phyloP scores from a whole-genome alignment of 345 rosid species.

The Dimocarpus longan region DNA sequence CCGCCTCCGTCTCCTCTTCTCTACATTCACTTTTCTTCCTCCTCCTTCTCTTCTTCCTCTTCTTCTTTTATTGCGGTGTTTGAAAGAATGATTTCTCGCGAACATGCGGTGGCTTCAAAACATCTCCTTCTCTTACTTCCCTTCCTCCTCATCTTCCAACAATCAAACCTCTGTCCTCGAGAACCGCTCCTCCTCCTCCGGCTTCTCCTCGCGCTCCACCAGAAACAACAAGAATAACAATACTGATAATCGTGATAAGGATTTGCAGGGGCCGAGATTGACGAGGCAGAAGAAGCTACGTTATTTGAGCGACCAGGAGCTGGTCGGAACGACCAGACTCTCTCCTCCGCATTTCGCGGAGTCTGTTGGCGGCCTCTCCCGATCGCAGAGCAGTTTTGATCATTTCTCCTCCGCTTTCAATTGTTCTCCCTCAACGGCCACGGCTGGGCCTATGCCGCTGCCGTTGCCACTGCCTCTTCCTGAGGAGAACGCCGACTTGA shows the following conservation, averaged over 20 bases:
- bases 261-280: slow-evolving; percentile 38
- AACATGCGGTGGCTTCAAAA: slow-evolving; percentile 81
- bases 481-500: slow-evolving; percentile 40
- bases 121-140: slow-evolving; percentile 53
- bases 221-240: neutral
- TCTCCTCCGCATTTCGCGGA: slow-evolving; percentile 19
- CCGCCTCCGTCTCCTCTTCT: neutral
- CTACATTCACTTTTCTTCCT: neutral
- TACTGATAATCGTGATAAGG: too few relatives aligned
- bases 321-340: slow-evolving; percentile 28
- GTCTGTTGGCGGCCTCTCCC: slow-evolving; percentile 21
- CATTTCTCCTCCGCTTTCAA: slow-evolving; percentile 5
- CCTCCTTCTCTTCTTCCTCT: neutral
- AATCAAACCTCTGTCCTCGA: slow-evolving; percentile 21
- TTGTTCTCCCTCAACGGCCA: slow-evolving; percentile 26
- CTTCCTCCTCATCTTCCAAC: slow-evolving; percentile 27
- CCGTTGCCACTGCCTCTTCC: slow-evolving; percentile 73
- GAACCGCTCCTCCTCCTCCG: slow-evolving; percentile 15
- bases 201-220: slow-evolving; percentile 27
- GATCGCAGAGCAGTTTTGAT: slow-evolving; percentile 36
- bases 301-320: slow-evolving; percentile 55
- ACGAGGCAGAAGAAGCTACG: slow-evolving; percentile 62
- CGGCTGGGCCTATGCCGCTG: slow-evolving; percentile 49
- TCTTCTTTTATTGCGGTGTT: neutral
- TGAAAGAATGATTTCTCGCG: slow-evolving; percentile 36